Base-by-base conservation (phyloP, 2,329 filamentous ascomycete genomes). In the Tolypocladium pustulatum region DNA sequence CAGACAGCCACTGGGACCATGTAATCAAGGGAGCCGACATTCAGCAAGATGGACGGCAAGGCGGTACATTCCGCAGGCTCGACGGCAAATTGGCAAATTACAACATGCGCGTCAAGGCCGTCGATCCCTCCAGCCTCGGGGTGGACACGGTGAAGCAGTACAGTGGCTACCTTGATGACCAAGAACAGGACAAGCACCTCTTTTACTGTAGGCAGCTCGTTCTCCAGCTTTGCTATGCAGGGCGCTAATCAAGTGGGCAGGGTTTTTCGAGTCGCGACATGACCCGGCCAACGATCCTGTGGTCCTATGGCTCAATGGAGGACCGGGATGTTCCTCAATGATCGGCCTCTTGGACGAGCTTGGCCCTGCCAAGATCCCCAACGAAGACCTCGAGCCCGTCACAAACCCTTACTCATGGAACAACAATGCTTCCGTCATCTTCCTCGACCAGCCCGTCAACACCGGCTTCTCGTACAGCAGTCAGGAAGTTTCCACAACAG, bases 71-170 rank as follows among this genome's bases (percentile, higher is more conserved):
- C 55, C 57, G 90, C 64, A 85, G 93, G 75, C 79, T 95, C 61
- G 90, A 88, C 67, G 93, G 91, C 67, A 86, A 87, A 72, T 84
- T 97, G 43, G 88, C 92, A 69, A 80, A 85, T 68, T 97, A 91
- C 81, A 91, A 90, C 76, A 81, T 97, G 63, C 85, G 94, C 64
- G 86, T 90, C 65, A 96, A 96, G 86, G 85, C 87, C 71, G 89
- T 96, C 66, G 90, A 97, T 72, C 93, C 94, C 56, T 83, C 83
- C 62, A 80, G 82, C 63, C 86, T 99, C 60, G 90, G 89, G 58
- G 84, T 97, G 69, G 94, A 99, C 73, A 89, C 80, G 54, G 92
- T 97, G 69, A 97, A 96, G 85, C 93, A 97, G 75, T 97, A 95
- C 83, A 95, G 89, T 69, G 94, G 94, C 61, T 99, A 99, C 76